Evolutionary conservation across 176 grass and related monocot genomes (phyloP), one percentile per base, ranked within the genome.

Genomic region (Aechmea fasciata): DNA sequence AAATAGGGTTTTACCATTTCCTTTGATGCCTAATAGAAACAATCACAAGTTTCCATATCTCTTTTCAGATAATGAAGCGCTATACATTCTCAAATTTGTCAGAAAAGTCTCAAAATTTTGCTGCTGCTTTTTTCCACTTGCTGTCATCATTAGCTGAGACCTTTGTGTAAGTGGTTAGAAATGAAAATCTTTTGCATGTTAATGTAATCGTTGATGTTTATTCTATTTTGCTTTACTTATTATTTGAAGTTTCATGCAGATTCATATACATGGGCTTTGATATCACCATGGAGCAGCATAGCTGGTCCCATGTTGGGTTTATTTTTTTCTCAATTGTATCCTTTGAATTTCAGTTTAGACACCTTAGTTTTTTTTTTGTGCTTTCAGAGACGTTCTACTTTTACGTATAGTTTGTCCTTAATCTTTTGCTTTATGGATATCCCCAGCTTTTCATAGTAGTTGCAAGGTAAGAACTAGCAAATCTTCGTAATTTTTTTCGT

Each of bases 291-390:
- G 94, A 99, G 87, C 79, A 99, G 69, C 94, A 99, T 84, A 99
- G 94, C 78, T 99, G 89, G 94, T 92, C 93, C 64, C 94, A 99
- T 64, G 76, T 99, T 57, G 87, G 89, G 50, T 99, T 99, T 81
- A 99, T 93, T 77, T 90, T 99, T 80, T 99, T 97, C 84, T 97
- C 94, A 81, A 97, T 97, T 80, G 94, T 97, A 97, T 97, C 94
- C 94, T 97, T 61, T 41, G 20, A 61, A 18, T 20, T 61, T 20
- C 55, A 61, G 15, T 61, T 10, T 20, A 19, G 33, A 41, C 33
- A 41, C 33, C 33, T 0, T 41, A 41, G 33, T 41, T 41, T 41
- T 33, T 41, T 33, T 41, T 41, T 41, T 41, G 33, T 41, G 33
- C 4, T 41, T 41, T 41, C 7, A 41, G 33, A 41, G 33, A 7